phyloP scores from a whole-genome alignment of 768 basidiomycete genomes.

The Trametes cinnabarina region DNA sequence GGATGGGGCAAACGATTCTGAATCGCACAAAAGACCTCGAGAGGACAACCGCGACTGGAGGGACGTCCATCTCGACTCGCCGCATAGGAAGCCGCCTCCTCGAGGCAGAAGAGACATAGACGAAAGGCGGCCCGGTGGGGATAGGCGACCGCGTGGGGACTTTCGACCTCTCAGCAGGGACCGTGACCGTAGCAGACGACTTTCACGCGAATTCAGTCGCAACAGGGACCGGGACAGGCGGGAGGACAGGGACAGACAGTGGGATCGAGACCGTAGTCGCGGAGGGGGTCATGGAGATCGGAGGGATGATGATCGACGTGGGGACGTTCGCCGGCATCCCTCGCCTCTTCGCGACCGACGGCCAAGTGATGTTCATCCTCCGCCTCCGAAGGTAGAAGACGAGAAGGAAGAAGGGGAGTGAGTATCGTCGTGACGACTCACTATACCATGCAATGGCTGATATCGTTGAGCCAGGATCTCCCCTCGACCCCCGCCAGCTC shows the following conservation, averaged over 20 bases:
- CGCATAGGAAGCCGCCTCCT: slow-evolving; percentile 26
- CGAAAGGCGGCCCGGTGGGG: slow-evolving; percentile 32
- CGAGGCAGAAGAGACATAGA: slow-evolving; percentile 35
- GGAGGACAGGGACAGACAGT: slow-evolving; percentile 35
- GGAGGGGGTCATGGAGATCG: slow-evolving; percentile 29
- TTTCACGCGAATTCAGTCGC: slow-evolving; percentile 29
- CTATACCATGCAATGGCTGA: neutral
- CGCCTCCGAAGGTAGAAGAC: slow-evolving; percentile 37
- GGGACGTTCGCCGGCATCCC: slow-evolving; percentile 13
- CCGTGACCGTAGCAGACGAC: slow-evolving; percentile 31
- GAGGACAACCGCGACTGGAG: slow-evolving; percentile 66
- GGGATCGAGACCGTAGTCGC: slow-evolving; percentile 31
- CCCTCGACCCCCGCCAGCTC: slow-evolving; percentile 41
- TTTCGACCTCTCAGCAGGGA: slow-evolving; percentile 35
- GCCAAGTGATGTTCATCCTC: slow-evolving; percentile 9
- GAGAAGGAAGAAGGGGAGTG: slow-evolving; percentile 93
- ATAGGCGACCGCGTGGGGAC: slow-evolving; percentile 28
- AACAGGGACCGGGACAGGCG: slow-evolving; percentile 35
- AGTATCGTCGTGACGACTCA: slow-evolving; percentile 46
- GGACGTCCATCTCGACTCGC: slow-evolving; percentile 57
- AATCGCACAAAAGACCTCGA: slow-evolving; percentile 52
- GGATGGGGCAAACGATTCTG: slow-evolving; percentile 51
- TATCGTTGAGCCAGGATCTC: slow-evolving; percentile 54
- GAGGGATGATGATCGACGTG: slow-evolving; percentile 30
- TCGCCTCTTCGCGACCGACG: slow-evolving; percentile 12